Conservation (phyloP, 2,329 filamentous ascomycete species). For the Tolypocladium tropicale region DNA sequence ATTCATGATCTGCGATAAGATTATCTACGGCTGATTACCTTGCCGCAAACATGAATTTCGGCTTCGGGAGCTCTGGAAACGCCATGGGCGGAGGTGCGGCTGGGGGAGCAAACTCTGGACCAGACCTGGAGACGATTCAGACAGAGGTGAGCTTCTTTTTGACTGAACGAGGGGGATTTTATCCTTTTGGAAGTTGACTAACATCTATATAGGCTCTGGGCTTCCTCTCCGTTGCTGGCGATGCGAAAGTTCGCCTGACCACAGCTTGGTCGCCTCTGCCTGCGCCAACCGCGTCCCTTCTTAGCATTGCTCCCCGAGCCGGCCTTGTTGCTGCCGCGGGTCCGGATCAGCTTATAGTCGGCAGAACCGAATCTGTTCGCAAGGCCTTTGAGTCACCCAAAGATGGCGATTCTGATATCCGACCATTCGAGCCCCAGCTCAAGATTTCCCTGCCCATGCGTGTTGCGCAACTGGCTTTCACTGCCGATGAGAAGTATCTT, state of each 20-base stretch:
- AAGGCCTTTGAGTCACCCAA: conserved; percentile 58
- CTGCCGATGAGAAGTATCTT: conserved; percentile 76
- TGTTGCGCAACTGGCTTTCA: conserved; percentile 84
- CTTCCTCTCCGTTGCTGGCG: conserved; percentile 70
- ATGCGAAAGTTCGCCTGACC: conserved; percentile 74
- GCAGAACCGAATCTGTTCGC: conserved; percentile 67
- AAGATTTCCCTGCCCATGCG: conserved; percentile 62
- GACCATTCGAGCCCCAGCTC: conserved; percentile 62
- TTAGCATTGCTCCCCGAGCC: conserved; percentile 70
- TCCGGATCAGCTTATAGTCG: conserved; percentile 67
- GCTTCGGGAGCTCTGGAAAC: conserved; percentile 41
- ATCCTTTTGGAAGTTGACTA: not conserved
- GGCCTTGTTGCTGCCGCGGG: conserved; percentile 82
- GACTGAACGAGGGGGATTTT: not conserved
- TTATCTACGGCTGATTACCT: conserved; percentile 21
- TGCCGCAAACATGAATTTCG: conserved; percentile 51
- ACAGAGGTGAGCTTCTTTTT: conserved; percentile 54
- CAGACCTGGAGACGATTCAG: conserved; percentile 65
- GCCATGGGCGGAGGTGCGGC: conserved; percentile 29
- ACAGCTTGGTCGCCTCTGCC: conserved; percentile 70
- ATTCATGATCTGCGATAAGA: conserved; percentile 16
- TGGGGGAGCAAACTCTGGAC: conserved; percentile 35
- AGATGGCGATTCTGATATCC: conserved; percentile 52
- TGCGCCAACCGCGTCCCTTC: conserved; percentile 66
- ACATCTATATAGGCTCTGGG: conserved; percentile 51